phyloP scores from a whole-genome alignment of 352 stramenopile genomes.

The Pythium sp. region DNA sequence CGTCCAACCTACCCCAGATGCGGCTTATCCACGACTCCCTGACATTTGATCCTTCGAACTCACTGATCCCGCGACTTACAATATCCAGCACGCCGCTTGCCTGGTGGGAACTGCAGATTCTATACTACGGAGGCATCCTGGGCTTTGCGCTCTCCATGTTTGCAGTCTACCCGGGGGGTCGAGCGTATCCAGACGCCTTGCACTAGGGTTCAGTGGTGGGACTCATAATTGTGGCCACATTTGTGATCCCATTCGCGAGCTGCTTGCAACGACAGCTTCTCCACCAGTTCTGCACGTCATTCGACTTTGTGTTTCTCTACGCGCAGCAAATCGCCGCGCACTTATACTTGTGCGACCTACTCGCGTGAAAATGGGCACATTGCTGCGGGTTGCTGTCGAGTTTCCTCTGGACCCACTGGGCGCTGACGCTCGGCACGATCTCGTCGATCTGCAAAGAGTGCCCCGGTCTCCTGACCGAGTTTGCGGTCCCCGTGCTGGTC shows the following conservation, averaged over 20 bases:
- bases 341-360: constrained; percentile 13
- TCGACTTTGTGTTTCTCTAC: constrained; percentile 21
- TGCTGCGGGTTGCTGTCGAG: background rate
- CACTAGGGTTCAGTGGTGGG: background rate
- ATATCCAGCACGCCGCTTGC: background rate
- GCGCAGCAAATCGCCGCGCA: constrained; percentile 16
- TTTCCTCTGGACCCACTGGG: constrained; percentile 22
- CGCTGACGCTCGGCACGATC: constrained; percentile 23
- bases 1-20: background rate
- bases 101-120: background rate
- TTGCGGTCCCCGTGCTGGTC: constrained; percentile 6
- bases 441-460: constrained; percentile 14
- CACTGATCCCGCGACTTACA: background rate
- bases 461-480: constrained; percentile 4
- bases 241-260: background rate
- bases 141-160: constrained; percentile 11
- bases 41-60: constrained; percentile 5
- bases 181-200: background rate
- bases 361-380: constrained; percentile 16
- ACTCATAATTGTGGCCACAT: background rate
- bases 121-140: constrained; percentile 2
- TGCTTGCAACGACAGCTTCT: constrained; percentile 21
- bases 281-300: constrained; percentile 14
- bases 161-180: constrained; percentile 2
- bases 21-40: background rate